Evolutionary conservation across 495 filamentous ascomycete genomes (phyloP), one percentile per base, ranked within the genome.

Genomic region (Penicillium mononematosum): DNA sequence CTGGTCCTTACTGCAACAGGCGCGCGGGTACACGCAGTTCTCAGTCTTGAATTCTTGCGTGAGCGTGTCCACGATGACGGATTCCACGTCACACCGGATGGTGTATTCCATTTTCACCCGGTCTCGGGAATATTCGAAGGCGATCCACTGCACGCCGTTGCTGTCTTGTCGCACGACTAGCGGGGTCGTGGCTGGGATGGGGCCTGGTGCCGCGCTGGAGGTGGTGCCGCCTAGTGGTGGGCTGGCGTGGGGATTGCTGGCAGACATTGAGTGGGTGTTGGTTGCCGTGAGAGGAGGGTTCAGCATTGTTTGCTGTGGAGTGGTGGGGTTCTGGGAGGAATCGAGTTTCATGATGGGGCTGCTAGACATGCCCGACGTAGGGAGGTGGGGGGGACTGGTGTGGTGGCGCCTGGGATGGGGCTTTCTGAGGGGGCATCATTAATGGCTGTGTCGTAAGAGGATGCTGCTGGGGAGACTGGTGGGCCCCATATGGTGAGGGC

Each of bases 121-220:
- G 22, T 24, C 22, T 24, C 94, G 85, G 16, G 95, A 98, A 71
- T 98, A 98, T 67, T 98, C 94, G 56, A 98, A 98, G 3, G 92
- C 91, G 60, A 98, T 98, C 94, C 94, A 98, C 68, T 98, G 94
- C 11, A 98, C 94, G 16, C 94, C 94, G 61, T 96, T 97, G 65
- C 89, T 88, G 65, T 98, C 94, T 71, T 98, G 93, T 58, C 93
- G 81, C 38, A 98, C 94, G 7, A 98, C 93, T 5, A 96, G 77
- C 0, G 94, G 94, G 0, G 94, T 98, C 12, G 94, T 98, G 1
- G 94, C 94, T n/a, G 94, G 94, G 68, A 98, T 98, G 1, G 94
- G 94, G 11, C 94, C 94, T n/a, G 94, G 94, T 22, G 94, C 94
- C 16, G 94, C 92, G 64, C 89, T 96, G 56, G 94, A 96, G 45